phyloP scores from a whole-genome alignment of 2,329 filamentous ascomycete species.

The Microcyclospora pomicola region DNA sequence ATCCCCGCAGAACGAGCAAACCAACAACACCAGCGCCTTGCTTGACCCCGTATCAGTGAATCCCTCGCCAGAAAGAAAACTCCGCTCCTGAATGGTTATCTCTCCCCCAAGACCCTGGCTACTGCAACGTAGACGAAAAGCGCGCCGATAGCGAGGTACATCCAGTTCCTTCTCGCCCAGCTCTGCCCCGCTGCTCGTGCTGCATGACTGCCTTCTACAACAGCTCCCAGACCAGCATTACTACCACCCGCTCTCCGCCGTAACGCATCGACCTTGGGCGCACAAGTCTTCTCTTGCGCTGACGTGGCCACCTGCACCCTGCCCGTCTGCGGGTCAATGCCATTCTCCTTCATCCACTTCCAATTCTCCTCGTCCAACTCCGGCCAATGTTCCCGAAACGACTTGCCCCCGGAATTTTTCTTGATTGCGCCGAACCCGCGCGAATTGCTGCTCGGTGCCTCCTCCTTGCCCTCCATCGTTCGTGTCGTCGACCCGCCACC shows the following conservation, averaged over 20 bases:
- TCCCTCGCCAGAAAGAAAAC: too few relatives aligned
- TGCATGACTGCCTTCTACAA: constrained; percentile 69
- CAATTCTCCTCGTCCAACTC: constrained; percentile 82
- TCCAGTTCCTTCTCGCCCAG: constrained; percentile 70
- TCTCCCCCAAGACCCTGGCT: constrained; percentile 48
- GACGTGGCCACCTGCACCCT: constrained; percentile 21
- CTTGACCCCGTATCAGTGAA: too few relatives aligned
- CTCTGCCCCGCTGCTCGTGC: constrained; percentile 64
- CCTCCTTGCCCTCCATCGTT: constrained; percentile 20
- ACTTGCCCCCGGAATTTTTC: constrained; percentile 79
- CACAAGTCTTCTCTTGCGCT: constrained; percentile 42
- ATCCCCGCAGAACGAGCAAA: too few relatives aligned
- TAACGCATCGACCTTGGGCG: constrained; percentile 47
- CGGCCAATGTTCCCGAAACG: constrained; percentile 81
- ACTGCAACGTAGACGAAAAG: constrained; percentile 76
- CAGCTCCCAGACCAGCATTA: constrained; percentile 40
- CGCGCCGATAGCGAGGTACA: constrained; percentile 53
- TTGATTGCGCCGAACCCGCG: constrained; percentile 70
- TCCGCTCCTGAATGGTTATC: too few relatives aligned
- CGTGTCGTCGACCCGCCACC: constrained; percentile 60
- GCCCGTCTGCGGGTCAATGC: constrained; percentile 66
- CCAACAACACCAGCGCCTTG: too few relatives aligned
- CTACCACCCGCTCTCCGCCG: constrained; percentile 49
- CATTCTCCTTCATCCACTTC: constrained; percentile 76
- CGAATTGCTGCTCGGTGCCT: constrained; percentile 20